Percentiles rank a stretch among this genome's conserved stretches.
Evolutionary conservation across 306 rosid species (phyloP).

Genomic region (Begonia peltatifolia): DNA sequence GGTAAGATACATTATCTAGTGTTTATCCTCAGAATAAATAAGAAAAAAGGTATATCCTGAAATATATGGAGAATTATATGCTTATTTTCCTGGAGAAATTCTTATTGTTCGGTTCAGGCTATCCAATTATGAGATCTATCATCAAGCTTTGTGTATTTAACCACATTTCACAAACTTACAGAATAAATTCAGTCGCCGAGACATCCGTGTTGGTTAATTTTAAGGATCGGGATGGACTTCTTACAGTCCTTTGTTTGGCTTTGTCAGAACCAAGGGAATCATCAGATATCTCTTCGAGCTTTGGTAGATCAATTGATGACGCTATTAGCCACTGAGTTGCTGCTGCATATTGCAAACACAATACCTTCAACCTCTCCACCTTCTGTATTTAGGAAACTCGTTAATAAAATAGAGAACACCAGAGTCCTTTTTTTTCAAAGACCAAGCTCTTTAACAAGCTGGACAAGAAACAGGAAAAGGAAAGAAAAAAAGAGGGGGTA

Average conservation of each 20-base stretch:
- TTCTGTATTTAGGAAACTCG: constrained; percentile 43
- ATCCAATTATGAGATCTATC: too few species aligned
- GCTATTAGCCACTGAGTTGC: constrained; percentile 86
- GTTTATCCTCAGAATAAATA: too few species aligned
- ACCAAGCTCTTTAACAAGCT: too few species aligned
- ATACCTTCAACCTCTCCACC: constrained; percentile 66
- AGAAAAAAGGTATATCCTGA: too few species aligned
- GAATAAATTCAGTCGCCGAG: constrained; percentile 54
- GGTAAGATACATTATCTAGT: too few species aligned
- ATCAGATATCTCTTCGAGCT: constrained; percentile 32
- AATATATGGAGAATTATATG: too few species aligned
- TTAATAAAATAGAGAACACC: neutral
- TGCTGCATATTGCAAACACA: constrained; percentile 86
- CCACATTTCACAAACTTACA: constrained; percentile 35
- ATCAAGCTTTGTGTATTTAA: neutral
- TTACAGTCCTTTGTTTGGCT: constrained; percentile 36
- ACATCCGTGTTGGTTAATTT: constrained; percentile 44
- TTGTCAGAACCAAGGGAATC: constrained; percentile 19
- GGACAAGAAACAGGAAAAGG: too few species aligned
- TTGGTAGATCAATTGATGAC: constrained; percentile 45
- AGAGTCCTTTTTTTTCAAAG: too few species aligned
- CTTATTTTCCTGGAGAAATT: too few species aligned
- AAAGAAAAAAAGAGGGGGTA: too few species aligned
- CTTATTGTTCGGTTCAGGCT: too few species aligned
- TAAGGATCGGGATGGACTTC: constrained; percentile 25